Base-by-base conservation (phyloP, 768 basidiomycete genomes). In the Trichaptum fuscoviolaceum region DNA sequence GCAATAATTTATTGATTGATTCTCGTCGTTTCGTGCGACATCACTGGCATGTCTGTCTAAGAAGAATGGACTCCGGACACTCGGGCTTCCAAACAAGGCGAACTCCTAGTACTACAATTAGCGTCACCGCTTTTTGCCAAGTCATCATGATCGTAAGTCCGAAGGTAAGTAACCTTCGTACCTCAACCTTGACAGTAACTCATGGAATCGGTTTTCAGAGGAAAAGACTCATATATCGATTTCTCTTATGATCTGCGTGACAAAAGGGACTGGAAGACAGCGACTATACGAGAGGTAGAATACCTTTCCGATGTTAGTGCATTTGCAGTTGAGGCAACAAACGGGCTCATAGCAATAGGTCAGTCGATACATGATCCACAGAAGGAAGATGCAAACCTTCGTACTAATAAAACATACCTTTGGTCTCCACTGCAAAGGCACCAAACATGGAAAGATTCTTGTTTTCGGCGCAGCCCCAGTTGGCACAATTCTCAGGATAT, bases 401-500 rank as follows among this genome's bases (percentile, higher is more conserved):
- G 30, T 30, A 30, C 30, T 30, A 30, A 30, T 30, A 30, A 30
- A 30, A 8, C 30, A 30, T 30, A 30, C 30, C 30, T 30, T 2
- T 2, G 4, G 30, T 30, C 30, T 30, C 30, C 2, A 2, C 30
- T 30, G 30, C 59, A 61, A 52, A 89, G 93, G 90, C 1, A 92
- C 91, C 0, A 74, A 82, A 5, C 72, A 75, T n/a, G 93, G 94
- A 0, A 66, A 73, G 0, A 81, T 95, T 35, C 80, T 87, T 65
- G 69, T 95, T 26, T 84, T 87, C 69, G 95, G 94, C 1, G 81
- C 84, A 6, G 83, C 88, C 2, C 85, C 88, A 3, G 90, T 93
- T 15, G 81, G 87, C 63, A 75, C 75, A 58, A 82, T 75, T 64
- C 72, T 90, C 35, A 72, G 71, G 18, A 71, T 88, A 12, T 83